phyloP scores from a whole-genome alignment of 2,329 filamentous ascomycete species.

The Cladorrhinum sp. region DNA sequence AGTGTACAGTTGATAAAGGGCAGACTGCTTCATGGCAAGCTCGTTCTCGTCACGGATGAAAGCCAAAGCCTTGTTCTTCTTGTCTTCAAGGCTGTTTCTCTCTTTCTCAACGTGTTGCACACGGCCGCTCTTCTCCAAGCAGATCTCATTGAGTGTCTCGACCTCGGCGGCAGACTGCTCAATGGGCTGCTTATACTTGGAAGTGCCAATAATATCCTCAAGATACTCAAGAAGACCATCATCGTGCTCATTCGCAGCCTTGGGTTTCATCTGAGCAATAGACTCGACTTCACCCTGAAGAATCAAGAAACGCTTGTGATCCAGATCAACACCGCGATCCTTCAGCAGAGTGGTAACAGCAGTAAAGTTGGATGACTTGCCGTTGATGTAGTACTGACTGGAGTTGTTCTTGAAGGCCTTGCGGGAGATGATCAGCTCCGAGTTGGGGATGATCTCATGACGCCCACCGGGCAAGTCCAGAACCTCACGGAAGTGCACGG shows the following conservation, averaged over 20 bases:
- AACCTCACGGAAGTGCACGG: slow-evolving; percentile 94
- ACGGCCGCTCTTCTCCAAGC: slow-evolving; percentile 88
- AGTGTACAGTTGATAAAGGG: slow-evolving; percentile 88
- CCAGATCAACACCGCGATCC: slow-evolving; percentile 86
- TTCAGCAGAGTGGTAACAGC: slow-evolving; percentile 82
- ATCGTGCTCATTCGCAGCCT: slow-evolving; percentile 91
- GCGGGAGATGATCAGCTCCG: slow-evolving; percentile 82
- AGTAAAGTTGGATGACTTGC: slow-evolving; percentile 85
- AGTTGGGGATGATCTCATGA: slow-evolving; percentile 75
- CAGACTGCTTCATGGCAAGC: slow-evolving; percentile 80
- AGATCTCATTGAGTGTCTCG: slow-evolving; percentile 89
- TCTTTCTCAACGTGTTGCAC: slow-evolving; percentile 99
- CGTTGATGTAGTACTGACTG: slow-evolving; percentile 97
- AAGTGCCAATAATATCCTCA: slow-evolving; percentile 97
- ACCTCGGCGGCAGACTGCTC: slow-evolving; percentile 90
- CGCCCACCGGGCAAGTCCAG: slow-evolving; percentile 79
- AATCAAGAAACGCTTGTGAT: slow-evolving; percentile 97
- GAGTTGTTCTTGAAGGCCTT: slow-evolving; percentile 97
- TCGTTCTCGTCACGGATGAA: slow-evolving; percentile 94
- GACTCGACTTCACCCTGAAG: slow-evolving; percentile 97
- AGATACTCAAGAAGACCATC: slow-evolving; percentile 95
- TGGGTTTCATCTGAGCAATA: slow-evolving; percentile 98
- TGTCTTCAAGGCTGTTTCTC: slow-evolving; percentile 86
- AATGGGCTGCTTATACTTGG: slow-evolving; percentile 96
- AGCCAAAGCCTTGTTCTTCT: slow-evolving; percentile 90